Evolutionary conservation across 495 filamentous ascomycete genomes (phyloP).

Genomic region (Polyplosphaeria fusca): DNA sequence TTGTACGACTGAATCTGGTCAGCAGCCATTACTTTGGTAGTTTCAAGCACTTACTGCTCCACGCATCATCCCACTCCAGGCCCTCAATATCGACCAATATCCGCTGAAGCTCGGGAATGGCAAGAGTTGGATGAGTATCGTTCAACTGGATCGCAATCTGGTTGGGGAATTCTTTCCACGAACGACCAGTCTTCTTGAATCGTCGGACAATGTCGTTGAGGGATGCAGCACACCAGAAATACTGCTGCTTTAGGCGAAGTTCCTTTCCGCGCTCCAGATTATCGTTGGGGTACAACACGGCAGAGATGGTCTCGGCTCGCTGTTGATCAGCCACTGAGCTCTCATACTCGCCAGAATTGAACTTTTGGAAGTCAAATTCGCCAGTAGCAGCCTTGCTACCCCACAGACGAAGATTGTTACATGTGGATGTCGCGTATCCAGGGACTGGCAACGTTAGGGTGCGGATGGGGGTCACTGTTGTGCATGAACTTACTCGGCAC

Average conservation of each 20-base stretch:
- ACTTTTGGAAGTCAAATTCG: constrained; percentile 99
- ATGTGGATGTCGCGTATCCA: constrained; percentile 82
- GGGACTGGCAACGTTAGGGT: constrained; percentile 52
- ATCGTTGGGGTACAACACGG: constrained; percentile 96
- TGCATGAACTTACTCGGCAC: constrained; percentile 58
- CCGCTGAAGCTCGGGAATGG: constrained; percentile 90
- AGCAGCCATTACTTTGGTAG: constrained; percentile 38
- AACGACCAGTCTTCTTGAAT: constrained; percentile 92
- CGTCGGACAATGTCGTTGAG: constrained; percentile 92
- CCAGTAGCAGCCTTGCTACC: constrained; percentile 94
- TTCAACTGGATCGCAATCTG: constrained; percentile 97
- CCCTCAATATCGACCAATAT: constrained; percentile 88
- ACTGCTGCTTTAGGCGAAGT: constrained; percentile 96
- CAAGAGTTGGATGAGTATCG: constrained; percentile 94
- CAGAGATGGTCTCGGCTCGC: constrained; percentile 93
- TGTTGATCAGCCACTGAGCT: constrained; percentile 95
- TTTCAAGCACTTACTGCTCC: constrained; percentile 55
- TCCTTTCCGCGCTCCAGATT: constrained; percentile 86
- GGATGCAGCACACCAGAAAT: constrained; percentile 99
- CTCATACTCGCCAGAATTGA: constrained; percentile 97
- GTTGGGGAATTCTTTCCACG: constrained; percentile 89
- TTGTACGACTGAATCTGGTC: constrained; percentile 44
- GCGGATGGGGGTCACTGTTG: not conserved
- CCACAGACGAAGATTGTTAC: constrained; percentile 95
- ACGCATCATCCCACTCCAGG: constrained; percentile 90